A percentile compares a stretch with the other conserved stretches of the same genome.
Evolutionary conservation across 495 filamentous ascomycete genomes (phyloP).

Genomic region (Cercophora samala): DNA sequence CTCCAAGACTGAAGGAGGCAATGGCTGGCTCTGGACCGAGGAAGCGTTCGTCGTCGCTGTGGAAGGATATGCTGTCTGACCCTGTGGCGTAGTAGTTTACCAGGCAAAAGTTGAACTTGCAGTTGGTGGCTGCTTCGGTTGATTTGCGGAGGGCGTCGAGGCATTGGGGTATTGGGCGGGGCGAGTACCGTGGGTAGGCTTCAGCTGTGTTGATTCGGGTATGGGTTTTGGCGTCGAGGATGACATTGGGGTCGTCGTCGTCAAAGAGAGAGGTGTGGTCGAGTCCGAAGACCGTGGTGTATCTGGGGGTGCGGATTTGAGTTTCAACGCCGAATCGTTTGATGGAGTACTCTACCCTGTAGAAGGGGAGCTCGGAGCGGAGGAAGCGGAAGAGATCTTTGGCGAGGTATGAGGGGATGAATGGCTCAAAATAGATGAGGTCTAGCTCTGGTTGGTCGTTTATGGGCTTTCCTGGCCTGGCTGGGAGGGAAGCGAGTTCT

Average conservation of each 20-base stretch:
- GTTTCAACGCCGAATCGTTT: constrained; percentile 56
- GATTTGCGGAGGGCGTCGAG: constrained; percentile 53
- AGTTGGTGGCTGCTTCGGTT: constrained; percentile 57
- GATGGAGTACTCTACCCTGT: constrained; percentile 67
- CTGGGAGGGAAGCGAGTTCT: constrained; percentile 32
- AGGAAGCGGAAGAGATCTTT: constrained; percentile 63
- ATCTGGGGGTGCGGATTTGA: constrained; percentile 23
- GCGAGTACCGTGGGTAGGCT: constrained; percentile 52
- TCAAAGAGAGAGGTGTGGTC: constrained; percentile 56
- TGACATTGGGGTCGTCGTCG: constrained; percentile 27
- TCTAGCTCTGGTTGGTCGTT: constrained; percentile 63
- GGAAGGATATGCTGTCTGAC: constrained; percentile 67
- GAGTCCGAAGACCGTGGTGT: constrained; percentile 70
- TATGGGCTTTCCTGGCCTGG: constrained; percentile 42
- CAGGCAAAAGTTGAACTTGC: constrained; percentile 67
- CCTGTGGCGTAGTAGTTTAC: constrained; percentile 75
- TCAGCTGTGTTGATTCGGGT: constrained; percentile 29
- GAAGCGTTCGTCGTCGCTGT: constrained; percentile 74
- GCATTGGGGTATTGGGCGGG: constrained; percentile 65
- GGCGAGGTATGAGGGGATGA: constrained; percentile 49
- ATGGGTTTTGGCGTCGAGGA: constrained; percentile 48
- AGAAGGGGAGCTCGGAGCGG: constrained; percentile 62
- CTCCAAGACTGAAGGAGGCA: constrained; percentile 65
- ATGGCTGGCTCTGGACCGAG: constrained; percentile 65
- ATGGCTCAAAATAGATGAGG: constrained; percentile 66